These are phyloP conservation scores for Luvunga scandens DNA, from an alignment of 345 rosid genomes.

Conservation along the genomic window DNA sequence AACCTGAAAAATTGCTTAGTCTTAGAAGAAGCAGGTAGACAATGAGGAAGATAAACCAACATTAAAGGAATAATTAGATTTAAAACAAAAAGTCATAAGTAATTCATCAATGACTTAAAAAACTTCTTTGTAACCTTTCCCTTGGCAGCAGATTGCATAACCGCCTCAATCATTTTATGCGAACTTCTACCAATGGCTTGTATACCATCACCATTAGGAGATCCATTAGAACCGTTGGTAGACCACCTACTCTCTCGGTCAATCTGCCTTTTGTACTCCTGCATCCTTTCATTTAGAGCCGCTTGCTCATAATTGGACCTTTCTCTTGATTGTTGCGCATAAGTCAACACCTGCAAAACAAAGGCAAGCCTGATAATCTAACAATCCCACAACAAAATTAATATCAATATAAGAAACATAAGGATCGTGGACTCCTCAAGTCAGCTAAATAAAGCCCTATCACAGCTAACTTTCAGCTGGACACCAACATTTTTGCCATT, in stretches of 20 bases:
- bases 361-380: constrained; percentile 1
- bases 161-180: constrained; percentile 97
- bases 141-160: constrained; percentile 96
- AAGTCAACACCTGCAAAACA: constrained; percentile 76
- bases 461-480: neutral
- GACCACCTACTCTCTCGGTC: constrained; percentile 88
- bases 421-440: neutral
- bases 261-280: constrained; percentile 91
- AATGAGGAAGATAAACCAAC: constrained; percentile 4
- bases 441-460: neutral
- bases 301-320: constrained; percentile 96
- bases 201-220: constrained; percentile 96
- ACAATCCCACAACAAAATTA: constrained; percentile 2
- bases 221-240: constrained; percentile 82
- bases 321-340: constrained; percentile 96
- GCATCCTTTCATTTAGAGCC: constrained; percentile 94
- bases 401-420: neutral
- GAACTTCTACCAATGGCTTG: constrained; percentile 97
- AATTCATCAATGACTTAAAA: constrained; percentile 11
- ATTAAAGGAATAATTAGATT: neutral
- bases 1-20: constrained; percentile 48
- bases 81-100: neutral
- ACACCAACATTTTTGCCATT: neutral
- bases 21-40: constrained; percentile 9
- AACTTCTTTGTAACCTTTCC: constrained; percentile 66